phyloP scores from a whole-genome alignment of 208 protist species.

The Wallacemonas collosoma region DNA sequence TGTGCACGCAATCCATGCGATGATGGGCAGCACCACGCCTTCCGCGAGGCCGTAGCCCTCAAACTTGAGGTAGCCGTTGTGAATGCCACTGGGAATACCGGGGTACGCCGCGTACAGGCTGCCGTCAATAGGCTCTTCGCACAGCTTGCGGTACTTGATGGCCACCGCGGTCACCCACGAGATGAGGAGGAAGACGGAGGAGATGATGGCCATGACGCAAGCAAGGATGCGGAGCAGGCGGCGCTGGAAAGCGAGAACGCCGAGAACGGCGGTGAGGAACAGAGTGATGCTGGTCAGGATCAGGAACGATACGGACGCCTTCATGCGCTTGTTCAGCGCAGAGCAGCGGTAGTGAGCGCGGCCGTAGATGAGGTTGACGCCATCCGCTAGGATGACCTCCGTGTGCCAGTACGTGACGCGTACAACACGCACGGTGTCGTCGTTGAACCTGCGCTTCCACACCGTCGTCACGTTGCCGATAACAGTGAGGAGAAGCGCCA shows the following conservation, averaged over 20 bases:
- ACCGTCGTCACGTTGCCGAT: slow-evolving; percentile 49
- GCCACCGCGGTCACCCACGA: slow-evolving; percentile 53
- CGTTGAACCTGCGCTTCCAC: slow-evolving; percentile 53
- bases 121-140: slow-evolving; percentile 16
- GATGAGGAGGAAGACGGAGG: slow-evolving; percentile 40
- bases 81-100: slow-evolving; percentile 51
- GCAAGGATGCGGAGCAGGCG: slow-evolving; percentile 44
- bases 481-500: slow-evolving; percentile 37
- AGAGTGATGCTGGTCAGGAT: slow-evolving; percentile 43
- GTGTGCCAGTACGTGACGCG: slow-evolving; percentile 73
- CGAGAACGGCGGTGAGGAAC: slow-evolving; percentile 38
- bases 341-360: slow-evolving; percentile 51
- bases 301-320: slow-evolving; percentile 61
- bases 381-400: slow-evolving; percentile 46
- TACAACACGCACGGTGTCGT: slow-evolving; percentile 39
- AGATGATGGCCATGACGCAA: slow-evolving; percentile 34
- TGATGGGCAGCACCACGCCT: slow-evolving; percentile 46
- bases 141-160: slow-evolving; percentile 41
- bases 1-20: slow-evolving; percentile 42
- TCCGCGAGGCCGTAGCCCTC: slow-evolving; percentile 52
- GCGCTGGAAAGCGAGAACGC: slow-evolving; percentile 38
- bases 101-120: slow-evolving; percentile 36
- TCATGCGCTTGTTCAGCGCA: slow-evolving; percentile 57
- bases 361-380: slow-evolving; percentile 44
- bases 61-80: slow-evolving; percentile 46